Percentiles rank a stretch among this genome's conserved stretches.
Evolutionary conservation across 75 land plant species (phyloP).

Genomic region (Cunninghamia lanceolata): DNA sequence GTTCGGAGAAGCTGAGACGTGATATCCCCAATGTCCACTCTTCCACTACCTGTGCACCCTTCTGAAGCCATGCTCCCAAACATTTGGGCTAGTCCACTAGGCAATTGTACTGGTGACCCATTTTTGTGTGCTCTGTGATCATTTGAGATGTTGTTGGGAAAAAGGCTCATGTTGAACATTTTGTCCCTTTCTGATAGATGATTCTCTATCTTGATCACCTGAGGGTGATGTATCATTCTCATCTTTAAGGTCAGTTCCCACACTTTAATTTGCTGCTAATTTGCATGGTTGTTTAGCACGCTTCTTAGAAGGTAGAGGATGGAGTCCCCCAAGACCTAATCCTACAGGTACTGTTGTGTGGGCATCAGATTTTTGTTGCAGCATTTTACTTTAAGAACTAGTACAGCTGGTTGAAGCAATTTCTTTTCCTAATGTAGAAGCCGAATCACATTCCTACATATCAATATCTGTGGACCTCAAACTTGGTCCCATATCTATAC

Average conservation of each 20-base stretch:
- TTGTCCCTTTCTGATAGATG: conserved; percentile 31
- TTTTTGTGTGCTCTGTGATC: neutral
- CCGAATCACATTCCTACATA: neutral
- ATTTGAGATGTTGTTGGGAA: conserved; percentile 12
- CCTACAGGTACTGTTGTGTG: conserved; percentile 56
- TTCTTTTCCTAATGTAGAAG: neutral
- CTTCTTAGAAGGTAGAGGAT: conserved; percentile 47
- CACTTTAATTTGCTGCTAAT: neutral
- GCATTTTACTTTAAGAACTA: conserved; percentile 1
- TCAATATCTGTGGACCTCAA: neutral
- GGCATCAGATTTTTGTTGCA: neutral
- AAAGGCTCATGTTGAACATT: conserved; percentile 36
- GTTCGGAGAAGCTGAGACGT: conserved; percentile 50
- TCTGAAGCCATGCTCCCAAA: conserved; percentile 10
- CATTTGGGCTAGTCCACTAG: conserved; percentile 2
- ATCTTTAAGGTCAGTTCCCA: neutral
- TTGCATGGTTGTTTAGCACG: conserved; percentile 7
- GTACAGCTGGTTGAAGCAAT: neutral
- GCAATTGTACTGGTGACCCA: neutral
- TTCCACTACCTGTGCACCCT: conserved; percentile 14
- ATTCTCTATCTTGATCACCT: conserved; percentile 18
- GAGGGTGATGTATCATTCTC: neutral
- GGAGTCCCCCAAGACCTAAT: conserved; percentile 74
- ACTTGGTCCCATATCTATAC: neutral
- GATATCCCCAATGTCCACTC: conserved; percentile 22